Evolutionary conservation across 2,329 filamentous ascomycete species (phyloP).

Genomic region (Acrocalymma vagum): DNA sequence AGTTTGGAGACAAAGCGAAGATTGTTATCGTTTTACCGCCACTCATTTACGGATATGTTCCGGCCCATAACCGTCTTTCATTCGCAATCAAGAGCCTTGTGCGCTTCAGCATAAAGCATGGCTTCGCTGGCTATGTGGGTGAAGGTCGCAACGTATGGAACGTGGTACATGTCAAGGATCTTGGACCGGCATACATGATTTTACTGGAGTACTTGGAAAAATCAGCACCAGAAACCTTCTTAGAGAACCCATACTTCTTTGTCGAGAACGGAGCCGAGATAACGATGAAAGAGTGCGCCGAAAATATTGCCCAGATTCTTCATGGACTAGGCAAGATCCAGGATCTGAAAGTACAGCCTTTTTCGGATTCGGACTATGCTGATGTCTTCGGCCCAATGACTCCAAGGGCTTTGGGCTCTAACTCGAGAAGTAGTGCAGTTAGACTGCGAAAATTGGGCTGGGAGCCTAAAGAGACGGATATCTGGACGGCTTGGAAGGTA

Average conservation of each 20-base stretch:
- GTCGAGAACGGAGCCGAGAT: constrained; percentile 56
- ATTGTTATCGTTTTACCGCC: constrained; percentile 57
- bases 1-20: constrained; percentile 52
- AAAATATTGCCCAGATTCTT: constrained; percentile 48
- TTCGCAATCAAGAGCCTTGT: constrained; percentile 58
- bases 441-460: constrained; percentile 56
- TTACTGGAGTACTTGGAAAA: constrained; percentile 55
- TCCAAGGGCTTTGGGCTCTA: constrained; percentile 48
- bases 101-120: constrained; percentile 58
- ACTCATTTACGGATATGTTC: constrained; percentile 55
- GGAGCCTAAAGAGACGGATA: constrained; percentile 54
- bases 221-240: constrained; percentile 29
- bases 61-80: constrained; percentile 50
- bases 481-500: constrained; percentile 46
- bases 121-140: constrained; percentile 55
- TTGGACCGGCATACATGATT: constrained; percentile 55
- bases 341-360: constrained; percentile 43
- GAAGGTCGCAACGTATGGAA: constrained; percentile 51
- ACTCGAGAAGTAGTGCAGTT: constrained; percentile 54
- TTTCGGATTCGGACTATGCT: constrained; percentile 47
- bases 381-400: constrained; percentile 52
- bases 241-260: constrained; percentile 60
- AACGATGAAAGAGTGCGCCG: constrained; percentile 53
- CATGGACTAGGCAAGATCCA: constrained; percentile 48
- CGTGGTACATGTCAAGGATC: constrained; percentile 58